These are phyloP conservation scores for Zopfochytrium polystomum DNA, from an alignment of 371 early-diverging fungal species.

Conservation along the genomic window DNA sequence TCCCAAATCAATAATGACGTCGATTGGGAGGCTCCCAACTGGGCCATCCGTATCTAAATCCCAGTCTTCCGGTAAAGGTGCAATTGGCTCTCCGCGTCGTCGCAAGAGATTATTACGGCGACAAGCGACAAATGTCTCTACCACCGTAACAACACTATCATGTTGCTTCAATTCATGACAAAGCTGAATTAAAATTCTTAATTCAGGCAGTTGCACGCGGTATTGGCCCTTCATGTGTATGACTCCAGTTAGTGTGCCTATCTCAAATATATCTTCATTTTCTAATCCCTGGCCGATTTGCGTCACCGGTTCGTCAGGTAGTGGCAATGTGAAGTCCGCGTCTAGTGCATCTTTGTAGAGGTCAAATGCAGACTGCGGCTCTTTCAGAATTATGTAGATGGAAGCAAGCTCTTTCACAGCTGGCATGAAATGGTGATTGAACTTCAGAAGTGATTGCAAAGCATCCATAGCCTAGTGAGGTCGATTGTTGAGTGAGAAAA, in stretches of 20 bases:
- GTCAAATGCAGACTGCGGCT: constrained; percentile 38
- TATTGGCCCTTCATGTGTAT: too few relatives aligned
- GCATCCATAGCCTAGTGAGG: constrained; percentile 50
- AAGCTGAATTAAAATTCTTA: constrained; percentile 77
- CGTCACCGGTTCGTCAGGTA: constrained; percentile 9
- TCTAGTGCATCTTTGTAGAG: constrained; percentile 39
- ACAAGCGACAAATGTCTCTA: constrained; percentile 69
- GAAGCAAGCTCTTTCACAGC: constrained; percentile 55
- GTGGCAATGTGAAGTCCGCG: constrained; percentile 36
- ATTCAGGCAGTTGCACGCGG: too few relatives aligned
- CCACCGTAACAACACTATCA: constrained; percentile 61
- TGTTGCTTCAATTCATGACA: constrained; percentile 76
- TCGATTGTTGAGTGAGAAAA: background rate
- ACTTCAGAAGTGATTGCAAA: constrained; percentile 47
- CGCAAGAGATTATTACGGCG: too few relatives aligned
- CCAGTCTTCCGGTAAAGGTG: background rate
- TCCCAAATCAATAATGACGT: constrained; percentile 3
- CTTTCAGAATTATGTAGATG: constrained; percentile 35
- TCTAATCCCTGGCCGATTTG: constrained; percentile 5
- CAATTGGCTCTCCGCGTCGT: constrained; percentile 39
- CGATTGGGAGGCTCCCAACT: constrained; percentile 1
- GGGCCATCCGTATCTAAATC: background rate
- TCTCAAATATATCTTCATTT: constrained; percentile 5
- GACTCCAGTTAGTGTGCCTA: too few relatives aligned
- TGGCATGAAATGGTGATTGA: constrained; percentile 55